Conservation (phyloP, 768 basidiomycete genomes). For the Suillus subaureus region DNA sequence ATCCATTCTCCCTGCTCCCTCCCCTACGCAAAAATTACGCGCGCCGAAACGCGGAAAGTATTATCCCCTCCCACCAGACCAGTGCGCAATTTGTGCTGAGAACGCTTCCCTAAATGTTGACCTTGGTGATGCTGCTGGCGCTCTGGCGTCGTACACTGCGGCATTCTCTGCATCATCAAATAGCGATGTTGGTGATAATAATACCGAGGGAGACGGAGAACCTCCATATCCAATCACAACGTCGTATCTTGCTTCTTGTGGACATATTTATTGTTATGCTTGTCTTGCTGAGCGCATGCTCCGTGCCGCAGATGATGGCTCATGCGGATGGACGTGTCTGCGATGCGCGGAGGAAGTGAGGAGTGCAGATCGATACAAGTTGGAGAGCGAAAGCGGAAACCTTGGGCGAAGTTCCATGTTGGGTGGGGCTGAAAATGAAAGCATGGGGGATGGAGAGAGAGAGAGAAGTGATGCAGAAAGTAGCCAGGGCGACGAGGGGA, state of each 20-base stretch:
- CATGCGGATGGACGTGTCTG: slow-evolving; percentile 77
- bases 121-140: slow-evolving; percentile 53
- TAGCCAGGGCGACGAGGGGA: slow-evolving; percentile 34
- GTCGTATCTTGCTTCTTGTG: slow-evolving; percentile 83
- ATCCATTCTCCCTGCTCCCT: slow-evolving; percentile 38
- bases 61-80: slow-evolving; percentile 65
- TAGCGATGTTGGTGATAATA: neutral
- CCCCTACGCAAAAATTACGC: slow-evolving; percentile 19
- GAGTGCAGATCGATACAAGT: slow-evolving; percentile 55
- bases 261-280: slow-evolving; percentile 90
- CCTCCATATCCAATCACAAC: slow-evolving; percentile 73
- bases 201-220: slow-evolving; percentile 30
- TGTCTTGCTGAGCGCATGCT: slow-evolving; percentile 87
- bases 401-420: slow-evolving; percentile 36
- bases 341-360: slow-evolving; percentile 71
- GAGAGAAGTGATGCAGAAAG: slow-evolving; percentile 15
- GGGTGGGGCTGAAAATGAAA: slow-evolving; percentile 39
- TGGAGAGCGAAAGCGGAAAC: slow-evolving; percentile 22
- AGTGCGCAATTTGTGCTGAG: slow-evolving; percentile 91
- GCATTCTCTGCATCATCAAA: slow-evolving; percentile 23
- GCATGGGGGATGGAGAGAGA: slow-evolving; percentile 29
- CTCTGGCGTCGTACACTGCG: slow-evolving; percentile 40
- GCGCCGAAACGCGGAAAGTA: slow-evolving; percentile 55
- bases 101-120: slow-evolving; percentile 66
- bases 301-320: slow-evolving; percentile 64